Conservation (phyloP, 768 basidiomycete species). For the Rhodotorula diobovata region DNA sequence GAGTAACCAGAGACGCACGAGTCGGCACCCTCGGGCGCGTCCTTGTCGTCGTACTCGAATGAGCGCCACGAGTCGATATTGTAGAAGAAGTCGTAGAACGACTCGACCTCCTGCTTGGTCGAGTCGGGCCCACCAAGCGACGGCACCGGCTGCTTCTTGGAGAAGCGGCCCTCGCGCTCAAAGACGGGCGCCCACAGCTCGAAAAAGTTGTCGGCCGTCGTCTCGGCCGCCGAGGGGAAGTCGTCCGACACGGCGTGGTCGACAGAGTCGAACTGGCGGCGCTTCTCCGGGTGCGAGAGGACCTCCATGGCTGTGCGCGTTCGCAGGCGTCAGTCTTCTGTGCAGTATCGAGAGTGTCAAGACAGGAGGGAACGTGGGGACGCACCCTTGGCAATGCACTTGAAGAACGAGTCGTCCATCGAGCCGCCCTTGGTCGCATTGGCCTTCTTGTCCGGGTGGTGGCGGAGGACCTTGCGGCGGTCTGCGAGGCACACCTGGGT, state of each 20-base stretch:
- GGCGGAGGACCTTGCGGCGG: slow-evolving; percentile 97
- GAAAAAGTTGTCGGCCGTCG: slow-evolving; percentile 63
- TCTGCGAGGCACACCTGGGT: slow-evolving; percentile 53
- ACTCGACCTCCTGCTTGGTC: slow-evolving; percentile 75
- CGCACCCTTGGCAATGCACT: slow-evolving; percentile 84
- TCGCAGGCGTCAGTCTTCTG: too few species aligned
- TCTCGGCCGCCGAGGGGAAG: slow-evolving; percentile 53
- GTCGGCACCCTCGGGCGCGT: slow-evolving; percentile 95
- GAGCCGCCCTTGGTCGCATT: slow-evolving; percentile 62
- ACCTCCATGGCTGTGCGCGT: slow-evolving; percentile 69
- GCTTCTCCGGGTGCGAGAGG: slow-evolving; percentile 75
- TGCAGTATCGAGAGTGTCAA: too few species aligned
- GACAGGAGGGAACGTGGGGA: background rate
- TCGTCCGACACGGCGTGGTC: slow-evolving; percentile 74
- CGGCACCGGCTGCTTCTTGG: slow-evolving; percentile 74
- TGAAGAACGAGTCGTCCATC: slow-evolving; percentile 97
- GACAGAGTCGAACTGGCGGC: slow-evolving; percentile 93
- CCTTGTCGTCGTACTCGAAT: slow-evolving; percentile 97
- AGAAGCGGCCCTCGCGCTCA: slow-evolving; percentile 88
- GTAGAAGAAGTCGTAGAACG: slow-evolving; percentile 99
- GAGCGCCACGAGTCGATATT: slow-evolving; percentile 98
- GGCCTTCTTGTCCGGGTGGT: slow-evolving; percentile 96
- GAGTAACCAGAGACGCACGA: slow-evolving; percentile 56
- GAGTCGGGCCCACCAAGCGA: slow-evolving; percentile 66
- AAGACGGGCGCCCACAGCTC: slow-evolving; percentile 72